A percentile compares a stretch with the other conserved stretches of the same genome.
These are phyloP conservation scores for Geranomyces variabilis DNA, from an alignment of 192 early-diverging fungal species.

Conservation along the genomic window DNA sequence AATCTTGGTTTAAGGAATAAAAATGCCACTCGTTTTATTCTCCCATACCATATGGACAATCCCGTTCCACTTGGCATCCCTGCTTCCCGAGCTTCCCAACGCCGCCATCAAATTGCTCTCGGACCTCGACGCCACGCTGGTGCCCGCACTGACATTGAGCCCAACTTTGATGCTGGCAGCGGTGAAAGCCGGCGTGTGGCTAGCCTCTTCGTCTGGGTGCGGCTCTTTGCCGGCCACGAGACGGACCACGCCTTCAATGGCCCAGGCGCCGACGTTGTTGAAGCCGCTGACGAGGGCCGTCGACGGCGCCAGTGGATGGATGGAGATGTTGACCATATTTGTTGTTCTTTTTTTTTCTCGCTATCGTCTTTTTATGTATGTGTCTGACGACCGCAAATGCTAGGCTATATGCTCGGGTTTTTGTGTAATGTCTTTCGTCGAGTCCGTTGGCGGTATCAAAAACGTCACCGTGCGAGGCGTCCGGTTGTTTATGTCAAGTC, in stretches of 20 bases:
- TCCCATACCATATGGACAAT: slow-evolving; percentile 34
- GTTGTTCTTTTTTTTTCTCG: slow-evolving; percentile 24
- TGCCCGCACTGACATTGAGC: slow-evolving; percentile 23
- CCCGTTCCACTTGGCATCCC: slow-evolving; percentile 29
- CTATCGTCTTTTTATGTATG: no score
- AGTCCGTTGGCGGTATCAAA: no score
- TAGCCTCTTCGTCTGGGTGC: background rate
- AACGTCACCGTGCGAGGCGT: no score
- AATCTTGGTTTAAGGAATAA: no score
- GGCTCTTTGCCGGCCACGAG: slow-evolving; percentile 10
- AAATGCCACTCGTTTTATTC: no score
- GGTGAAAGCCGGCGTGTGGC: slow-evolving; percentile 19
- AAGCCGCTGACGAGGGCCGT: slow-evolving; percentile 27
- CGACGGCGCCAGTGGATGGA: slow-evolving; percentile 25
- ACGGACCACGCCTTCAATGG: slow-evolving; percentile 31
- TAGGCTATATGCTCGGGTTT: no score
- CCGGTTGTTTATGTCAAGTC: no score
- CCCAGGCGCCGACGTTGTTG: slow-evolving; percentile 31
- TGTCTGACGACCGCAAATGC: no score
- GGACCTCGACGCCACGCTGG: slow-evolving; percentile 13
- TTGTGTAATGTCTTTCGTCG: no score
- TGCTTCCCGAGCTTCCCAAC: slow-evolving; percentile 14
- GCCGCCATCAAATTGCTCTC: slow-evolving; percentile 28
- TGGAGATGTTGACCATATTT: slow-evolving; percentile 30
- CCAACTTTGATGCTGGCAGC: slow-evolving; percentile 23